Evolutionary conservation across 768 basidiomycete genomes (phyloP).

Genomic region (Inosperma sp.): DNA sequence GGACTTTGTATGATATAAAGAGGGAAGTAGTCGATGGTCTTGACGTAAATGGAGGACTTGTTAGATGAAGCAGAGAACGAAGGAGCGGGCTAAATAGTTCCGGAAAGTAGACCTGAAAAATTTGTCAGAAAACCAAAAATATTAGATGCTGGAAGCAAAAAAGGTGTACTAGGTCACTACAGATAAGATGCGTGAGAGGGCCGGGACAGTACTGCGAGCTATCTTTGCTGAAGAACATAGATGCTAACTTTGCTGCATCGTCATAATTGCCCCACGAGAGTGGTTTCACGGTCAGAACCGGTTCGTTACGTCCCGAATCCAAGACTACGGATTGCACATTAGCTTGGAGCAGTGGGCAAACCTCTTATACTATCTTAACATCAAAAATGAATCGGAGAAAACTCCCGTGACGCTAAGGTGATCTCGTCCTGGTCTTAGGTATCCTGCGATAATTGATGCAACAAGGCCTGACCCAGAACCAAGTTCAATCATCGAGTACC

Average conservation of each 20-base stretch:
- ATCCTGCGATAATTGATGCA: constrained; percentile 35
- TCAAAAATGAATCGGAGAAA: neutral
- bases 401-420: constrained; percentile 52
- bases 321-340: constrained; percentile 27
- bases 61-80: constrained; percentile 67
- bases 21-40: constrained; percentile 31
- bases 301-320: no score
- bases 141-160: neutral
- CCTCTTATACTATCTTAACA: constrained; percentile 28
- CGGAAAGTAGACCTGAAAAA: constrained; percentile 76
- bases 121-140: constrained; percentile 1
- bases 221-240: constrained; percentile 30
- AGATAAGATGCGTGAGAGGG: constrained; percentile 61
- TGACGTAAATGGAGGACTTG: constrained; percentile 44
- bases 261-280: constrained; percentile 56
- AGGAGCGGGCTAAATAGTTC: constrained; percentile 74
- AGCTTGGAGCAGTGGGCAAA: constrained; percentile 41
- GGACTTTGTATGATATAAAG: constrained; percentile 72
- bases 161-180: constrained; percentile 74
- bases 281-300: no score
- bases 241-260: constrained; percentile 39
- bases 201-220: constrained; percentile 5
- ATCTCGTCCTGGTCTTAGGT: constrained; percentile 39
- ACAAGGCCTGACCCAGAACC: constrained; percentile 76
- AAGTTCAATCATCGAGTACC: constrained; percentile 57